These are phyloP conservation scores for Coemansia sp. DNA, from an alignment of 192 early-diverging fungal genomes.

Conservation along the genomic window DNA sequence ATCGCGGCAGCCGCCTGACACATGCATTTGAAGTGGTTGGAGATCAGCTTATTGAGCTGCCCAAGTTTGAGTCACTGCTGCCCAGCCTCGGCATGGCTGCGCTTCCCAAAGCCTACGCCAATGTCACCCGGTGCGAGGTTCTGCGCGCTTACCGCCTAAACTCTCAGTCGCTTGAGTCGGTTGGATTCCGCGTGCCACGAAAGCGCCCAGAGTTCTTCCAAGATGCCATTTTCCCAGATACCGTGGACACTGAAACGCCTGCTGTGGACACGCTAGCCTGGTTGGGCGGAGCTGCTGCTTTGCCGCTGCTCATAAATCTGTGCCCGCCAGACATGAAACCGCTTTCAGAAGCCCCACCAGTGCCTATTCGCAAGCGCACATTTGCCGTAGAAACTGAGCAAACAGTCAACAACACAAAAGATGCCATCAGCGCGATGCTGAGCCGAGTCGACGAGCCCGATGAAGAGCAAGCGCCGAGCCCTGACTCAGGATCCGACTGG, in stretches of 20 bases:
- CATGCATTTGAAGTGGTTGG: slow-evolving; percentile 69
- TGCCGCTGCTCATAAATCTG: slow-evolving; percentile 25
- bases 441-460: slow-evolving; percentile 20
- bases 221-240: slow-evolving; percentile 79
- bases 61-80: slow-evolving; percentile 61
- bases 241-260: slow-evolving; percentile 58
- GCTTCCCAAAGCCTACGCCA: slow-evolving; percentile 65
- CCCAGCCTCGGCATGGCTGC: slow-evolving; percentile 71
- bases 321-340: slow-evolving; percentile 55
- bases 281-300: slow-evolving; percentile 41
- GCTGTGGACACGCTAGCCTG: slow-evolving; percentile 58
- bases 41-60: slow-evolving; percentile 52
- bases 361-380: slow-evolving; percentile 9
- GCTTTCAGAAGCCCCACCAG: slow-evolving; percentile 53
- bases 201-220: slow-evolving; percentile 86
- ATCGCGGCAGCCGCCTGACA: slow-evolving; percentile 77
- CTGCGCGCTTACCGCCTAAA: slow-evolving; percentile 68
- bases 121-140: slow-evolving; percentile 72
- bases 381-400: slow-evolving; percentile 15
- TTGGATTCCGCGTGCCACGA: slow-evolving; percentile 77
- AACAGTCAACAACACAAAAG: slow-evolving; percentile 29
- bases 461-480: background rate
- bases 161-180: slow-evolving; percentile 64
- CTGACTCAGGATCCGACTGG: slow-evolving; percentile 28
- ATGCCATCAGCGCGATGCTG: slow-evolving; percentile 37